These are phyloP conservation scores for Fusarium nanum DNA, from an alignment of 2,329 filamentous ascomycete genomes.

Conservation along the genomic window DNA sequence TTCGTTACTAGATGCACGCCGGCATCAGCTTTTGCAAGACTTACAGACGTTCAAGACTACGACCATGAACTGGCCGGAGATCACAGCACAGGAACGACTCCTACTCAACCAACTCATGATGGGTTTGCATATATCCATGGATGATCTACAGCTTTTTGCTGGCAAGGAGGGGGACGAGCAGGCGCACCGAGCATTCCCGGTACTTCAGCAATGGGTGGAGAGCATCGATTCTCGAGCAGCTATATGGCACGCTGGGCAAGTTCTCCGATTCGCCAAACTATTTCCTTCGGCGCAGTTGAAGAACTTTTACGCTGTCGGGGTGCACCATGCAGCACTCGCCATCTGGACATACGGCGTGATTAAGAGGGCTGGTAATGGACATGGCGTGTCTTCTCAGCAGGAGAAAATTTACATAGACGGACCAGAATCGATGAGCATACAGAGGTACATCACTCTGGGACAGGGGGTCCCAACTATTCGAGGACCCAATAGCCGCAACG, in stretches of 20 bases:
- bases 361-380: conserved; percentile 54
- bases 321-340: conserved; percentile 75
- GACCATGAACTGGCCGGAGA: conserved; percentile 57
- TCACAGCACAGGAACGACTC: conserved; percentile 60
- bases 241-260: conserved; percentile 75
- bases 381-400: conserved; percentile 50
- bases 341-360: conserved; percentile 78
- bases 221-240: conserved; percentile 68
- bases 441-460: conserved; percentile 67
- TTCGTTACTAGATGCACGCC: conserved; percentile 64
- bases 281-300: conserved; percentile 66
- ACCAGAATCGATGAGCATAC: conserved; percentile 62
- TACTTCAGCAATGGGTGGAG: conserved; percentile 68
- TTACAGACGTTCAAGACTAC: conserved; percentile 61
- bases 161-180: conserved; percentile 76
- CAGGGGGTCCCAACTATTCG: conserved; percentile 65
- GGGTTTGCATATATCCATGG: conserved; percentile 72
- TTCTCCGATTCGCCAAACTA: conserved; percentile 68
- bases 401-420: conserved; percentile 67
- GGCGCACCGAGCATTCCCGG: conserved; percentile 68
- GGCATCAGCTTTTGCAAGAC: conserved; percentile 71
- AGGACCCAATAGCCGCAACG: conserved; percentile 47
- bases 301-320: conserved; percentile 74
- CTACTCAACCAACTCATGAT: conserved; percentile 68
- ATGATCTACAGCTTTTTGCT: conserved; percentile 74